These are phyloP conservation scores for Moricandia arvensis DNA, from an alignment of 345 rosid species.

Conservation along the genomic window DNA sequence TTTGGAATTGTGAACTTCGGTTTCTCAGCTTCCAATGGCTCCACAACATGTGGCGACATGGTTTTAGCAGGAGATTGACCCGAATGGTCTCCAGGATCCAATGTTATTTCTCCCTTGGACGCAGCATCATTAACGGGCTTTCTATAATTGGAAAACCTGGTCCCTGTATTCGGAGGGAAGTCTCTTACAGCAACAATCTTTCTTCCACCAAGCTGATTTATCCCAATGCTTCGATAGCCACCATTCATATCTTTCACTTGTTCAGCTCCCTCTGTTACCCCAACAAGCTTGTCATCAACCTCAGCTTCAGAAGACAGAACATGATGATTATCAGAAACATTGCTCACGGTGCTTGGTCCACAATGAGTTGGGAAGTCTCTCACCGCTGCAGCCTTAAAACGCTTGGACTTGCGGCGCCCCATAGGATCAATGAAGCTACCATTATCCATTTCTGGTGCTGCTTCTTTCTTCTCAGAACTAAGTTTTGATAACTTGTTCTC, in stretches of 20 bases:
- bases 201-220: slow-evolving; percentile 50
- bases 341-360: slow-evolving; percentile 26
- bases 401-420: slow-evolving; percentile 42
- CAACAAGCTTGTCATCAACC: slow-evolving; percentile 16
- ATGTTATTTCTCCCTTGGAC: slow-evolving; percentile 12
- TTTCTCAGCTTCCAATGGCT: slow-evolving; percentile 10
- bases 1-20: slow-evolving; percentile 18
- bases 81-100: slow-evolving; percentile 19
- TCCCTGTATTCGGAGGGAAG: slow-evolving; percentile 56
- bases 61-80: slow-evolving; percentile 16
- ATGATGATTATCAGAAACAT: neutral
- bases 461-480: slow-evolving; percentile 34
- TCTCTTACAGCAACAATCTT: slow-evolving; percentile 48
- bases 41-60: slow-evolving; percentile 11
- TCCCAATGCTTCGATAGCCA: slow-evolving; percentile 7
- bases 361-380: slow-evolving; percentile 57
- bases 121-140: slow-evolving; percentile 10
- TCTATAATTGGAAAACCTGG: slow-evolving; percentile 38
- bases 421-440: slow-evolving; percentile 25
- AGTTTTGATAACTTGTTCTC: slow-evolving; percentile 13
- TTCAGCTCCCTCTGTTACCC: neutral
- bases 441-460: slow-evolving; percentile 24
- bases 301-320: neutral
- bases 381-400: slow-evolving; percentile 42
- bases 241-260: neutral